A percentile compares a stretch with the other conserved stretches of the same genome.
Evolutionary conservation across 139 green algal genomes (phyloP).

Genomic region (Asterochloris erici): DNA sequence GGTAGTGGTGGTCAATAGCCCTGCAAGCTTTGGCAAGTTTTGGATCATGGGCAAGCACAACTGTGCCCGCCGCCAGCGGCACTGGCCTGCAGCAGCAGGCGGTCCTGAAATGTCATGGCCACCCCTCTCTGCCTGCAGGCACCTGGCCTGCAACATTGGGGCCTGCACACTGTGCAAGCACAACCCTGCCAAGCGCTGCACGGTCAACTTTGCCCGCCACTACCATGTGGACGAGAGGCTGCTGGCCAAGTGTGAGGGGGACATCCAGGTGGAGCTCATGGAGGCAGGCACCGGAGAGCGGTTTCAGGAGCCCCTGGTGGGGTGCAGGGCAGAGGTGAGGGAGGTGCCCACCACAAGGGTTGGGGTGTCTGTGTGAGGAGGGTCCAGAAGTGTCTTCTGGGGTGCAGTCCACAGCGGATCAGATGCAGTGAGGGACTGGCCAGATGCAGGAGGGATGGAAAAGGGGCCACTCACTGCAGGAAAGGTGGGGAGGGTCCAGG

Average conservation of each 20-base stretch:
- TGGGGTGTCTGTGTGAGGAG: no score
- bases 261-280: slow-evolving; percentile 28
- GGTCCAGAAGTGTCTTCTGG: no score
- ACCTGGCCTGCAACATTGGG: slow-evolving; percentile 29
- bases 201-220: slow-evolving; percentile 31
- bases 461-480: no score
- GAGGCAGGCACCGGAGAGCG: slow-evolving; percentile 18
- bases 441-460: no score
- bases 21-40: not conserved
- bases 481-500: no score
- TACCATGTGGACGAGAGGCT: slow-evolving; percentile 33
- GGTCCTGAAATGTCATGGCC: not conserved
- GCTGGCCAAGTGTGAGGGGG: slow-evolving; percentile 35
- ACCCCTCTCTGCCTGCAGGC: slow-evolving; percentile 6
- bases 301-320: slow-evolving; percentile 10
- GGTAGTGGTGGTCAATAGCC: not conserved
- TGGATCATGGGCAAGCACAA: not conserved
- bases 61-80: not conserved
- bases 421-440: no score
- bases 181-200: slow-evolving; percentile 36
- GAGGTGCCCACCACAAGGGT: no score
- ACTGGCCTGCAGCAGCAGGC: not conserved
- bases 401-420: no score
- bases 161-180: slow-evolving; percentile 36
- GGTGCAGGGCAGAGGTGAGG: slow-evolving; percentile 14